Base-by-base conservation (phyloP, 2,329 filamentous ascomycete species). In the Alternaria sp. region DNA sequence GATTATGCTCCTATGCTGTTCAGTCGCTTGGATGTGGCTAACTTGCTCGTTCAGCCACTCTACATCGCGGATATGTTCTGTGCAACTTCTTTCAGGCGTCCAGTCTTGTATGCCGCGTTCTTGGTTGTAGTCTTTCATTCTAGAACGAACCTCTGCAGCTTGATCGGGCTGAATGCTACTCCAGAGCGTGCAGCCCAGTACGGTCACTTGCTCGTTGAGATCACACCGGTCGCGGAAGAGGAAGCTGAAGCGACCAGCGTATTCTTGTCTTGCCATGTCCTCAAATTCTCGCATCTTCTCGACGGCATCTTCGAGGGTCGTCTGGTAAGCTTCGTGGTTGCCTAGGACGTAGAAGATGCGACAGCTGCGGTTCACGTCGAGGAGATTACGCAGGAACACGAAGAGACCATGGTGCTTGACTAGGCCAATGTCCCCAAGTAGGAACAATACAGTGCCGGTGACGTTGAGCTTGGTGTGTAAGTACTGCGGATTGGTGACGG, bases 11-110 rank as follows among this genome's bases (percentile, higher is more conserved):
- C 36, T 58, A 6, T 72, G 63, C 2, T 62, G 51, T 7, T 38
- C 42, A 20, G 63, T 43, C 56, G 34, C 54, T 12, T 80, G 63
- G 5, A 64, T 57, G 0, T 57, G 51, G 28, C 28, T 30, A 3
- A 36, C 32, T 36, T 36, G 16, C 80, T 75, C 63, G 62, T 84
- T 83, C 14, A 84, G 74, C 82, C 82, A 84, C 2, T 62, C 63
- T 1, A 84, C 54, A 48, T 84, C 82, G 1, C 69, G 61, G 14
- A 54, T 44, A 56, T 83, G 81, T 5, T 72, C 70, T 9, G 61
- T 68, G 51, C 78, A 80, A 65, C 85, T 82, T 38, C 66, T 38
- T 3, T 71, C 70, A 1, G 80, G 69, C 39, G 61, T 54, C 61
- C 61, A 63, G 22, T 47, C 39, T 49, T 61, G 39, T 8, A 53